A percentile compares a stretch with the other conserved stretches of the same genome.
phyloP scores from a whole-genome alignment of 2,329 filamentous ascomycete species.

The Cordyceps cicadae region DNA sequence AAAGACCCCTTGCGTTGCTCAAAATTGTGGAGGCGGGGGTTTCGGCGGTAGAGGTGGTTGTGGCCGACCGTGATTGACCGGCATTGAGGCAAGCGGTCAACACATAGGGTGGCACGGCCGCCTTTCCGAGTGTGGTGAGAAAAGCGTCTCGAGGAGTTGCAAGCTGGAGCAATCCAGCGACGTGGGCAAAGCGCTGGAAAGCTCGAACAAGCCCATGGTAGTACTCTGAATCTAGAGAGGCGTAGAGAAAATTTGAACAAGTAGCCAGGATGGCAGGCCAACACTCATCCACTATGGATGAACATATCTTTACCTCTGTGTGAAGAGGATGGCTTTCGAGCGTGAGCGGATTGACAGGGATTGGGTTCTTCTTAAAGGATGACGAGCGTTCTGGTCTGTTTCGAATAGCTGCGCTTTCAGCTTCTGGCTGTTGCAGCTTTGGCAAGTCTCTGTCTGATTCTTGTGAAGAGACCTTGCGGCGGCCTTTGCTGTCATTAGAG shows the following conservation, averaged over 20 bases:
- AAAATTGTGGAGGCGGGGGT: slow-evolving; percentile 46
- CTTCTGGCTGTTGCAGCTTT: slow-evolving; percentile 28
- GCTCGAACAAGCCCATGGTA: slow-evolving; percentile 87
- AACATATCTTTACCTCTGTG: slow-evolving; percentile 65
- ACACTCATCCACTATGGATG: slow-evolving; percentile 77
- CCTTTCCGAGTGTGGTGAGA: slow-evolving; percentile 85
- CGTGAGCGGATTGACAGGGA: slow-evolving; percentile 75
- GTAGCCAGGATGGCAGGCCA: slow-evolving; percentile 94
- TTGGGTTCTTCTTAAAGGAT: slow-evolving; percentile 65
- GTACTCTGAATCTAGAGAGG: slow-evolving; percentile 84
- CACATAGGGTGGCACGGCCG: slow-evolving; percentile 78
- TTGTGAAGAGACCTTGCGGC: slow-evolving; percentile 40
- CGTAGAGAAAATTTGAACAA: slow-evolving; percentile 90
- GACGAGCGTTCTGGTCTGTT: slow-evolving; percentile 47
- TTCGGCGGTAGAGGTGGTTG: slow-evolving; percentile 41
- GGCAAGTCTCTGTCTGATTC: slow-evolving; percentile 38
- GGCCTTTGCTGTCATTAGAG: slow-evolving; percentile 54
- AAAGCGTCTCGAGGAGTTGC: slow-evolving; percentile 87
- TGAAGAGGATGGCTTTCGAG: slow-evolving; percentile 65
- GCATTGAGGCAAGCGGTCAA: slow-evolving; percentile 51
- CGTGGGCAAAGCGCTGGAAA: slow-evolving; percentile 92
- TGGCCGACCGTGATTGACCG: slow-evolving; percentile 34
- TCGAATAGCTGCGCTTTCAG: slow-evolving; percentile 24
- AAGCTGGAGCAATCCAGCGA: slow-evolving; percentile 79
- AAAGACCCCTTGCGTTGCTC: slow-evolving; percentile 60